Base-by-base conservation (phyloP, 129 eudicot genomes). In the Pittosporum tobira region DNA sequence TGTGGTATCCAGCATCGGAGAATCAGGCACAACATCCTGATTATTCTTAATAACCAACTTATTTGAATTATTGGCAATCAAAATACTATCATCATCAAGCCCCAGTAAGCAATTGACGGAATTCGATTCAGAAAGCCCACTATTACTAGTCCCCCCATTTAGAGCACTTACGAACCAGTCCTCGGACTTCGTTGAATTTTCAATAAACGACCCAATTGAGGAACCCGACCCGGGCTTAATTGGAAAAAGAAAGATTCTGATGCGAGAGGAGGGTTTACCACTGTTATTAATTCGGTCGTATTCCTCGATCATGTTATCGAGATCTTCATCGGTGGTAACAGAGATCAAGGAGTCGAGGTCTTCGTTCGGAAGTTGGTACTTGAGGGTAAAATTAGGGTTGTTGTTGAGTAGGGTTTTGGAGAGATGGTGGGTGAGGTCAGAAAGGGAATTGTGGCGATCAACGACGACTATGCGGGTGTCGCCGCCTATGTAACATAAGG, bases 291-390 rank as follows among this genome's bases (percentile, higher is more conserved):
- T 52, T 43, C 77, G 47, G 49, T 84, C 88, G 65, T 79, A 81
- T 57, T 88, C 96, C 3, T 88, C 96, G 58, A 88, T 63, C 96
- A 88, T 84, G 70, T 84, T 81, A 30, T 88, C 90, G 21, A 88
- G 57, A 58, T 88, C 96, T 36, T 88, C 96, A 49, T 79, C 94
- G 5, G 84, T 78, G 3, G 83, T 47, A 0, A 88, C 81, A 7
- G 94, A 73, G 66, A 88, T 81, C 23, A 88, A 59, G 2, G 94
- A 88, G 57, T 88, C 96, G 4, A 88, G 72, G 44, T 88, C 96
- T 48, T 88, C 96, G 50, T 71, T 66, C 0, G 94, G 96, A 5
- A 88, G 76, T 51, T 88, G 96, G 70, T 88, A 88, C 28, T 84
- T 88, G 1, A 88, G 65, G 0, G 69, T 42, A 21, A 88, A 84